A percentile compares a stretch with the other conserved stretches of the same genome.
Conservation (phyloP, 2,329 filamentous ascomycete genomes). For the Arthrobotrys sinensis region DNA sequence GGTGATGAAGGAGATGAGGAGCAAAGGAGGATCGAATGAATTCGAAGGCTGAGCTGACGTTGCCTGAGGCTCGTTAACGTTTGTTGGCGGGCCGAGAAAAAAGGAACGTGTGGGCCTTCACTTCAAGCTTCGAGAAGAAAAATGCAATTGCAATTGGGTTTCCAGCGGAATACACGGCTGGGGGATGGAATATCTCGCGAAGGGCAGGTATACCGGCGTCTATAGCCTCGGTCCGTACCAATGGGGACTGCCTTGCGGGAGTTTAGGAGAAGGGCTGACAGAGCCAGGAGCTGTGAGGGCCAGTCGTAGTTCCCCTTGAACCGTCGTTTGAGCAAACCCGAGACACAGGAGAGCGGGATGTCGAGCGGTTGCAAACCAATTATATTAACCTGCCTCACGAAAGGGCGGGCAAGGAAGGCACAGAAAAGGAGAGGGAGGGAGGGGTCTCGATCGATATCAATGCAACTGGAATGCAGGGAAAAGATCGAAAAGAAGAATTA, state of each 20-base stretch:
- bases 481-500: too few species aligned
- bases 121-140: constrained; percentile 27
- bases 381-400: constrained; percentile 35
- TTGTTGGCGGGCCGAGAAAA: constrained; percentile 39
- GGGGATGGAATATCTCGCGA: too few species aligned
- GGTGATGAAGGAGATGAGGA: constrained; percentile 20
- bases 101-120: constrained; percentile 22
- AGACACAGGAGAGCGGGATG: constrained; percentile 53
- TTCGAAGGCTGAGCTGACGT: constrained; percentile 29
- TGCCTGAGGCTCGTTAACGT: constrained; percentile 33
- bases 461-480: constrained; percentile 53
- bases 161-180: constrained; percentile 5
- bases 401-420: constrained; percentile 10
- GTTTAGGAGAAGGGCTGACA: constrained; percentile 41
- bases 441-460: constrained; percentile 37
- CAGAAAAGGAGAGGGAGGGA: constrained; percentile 19
- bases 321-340: constrained; percentile 59
- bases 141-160: background rate
- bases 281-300: constrained; percentile 27
- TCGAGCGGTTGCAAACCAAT: constrained; percentile 49
- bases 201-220: constrained; percentile 21
- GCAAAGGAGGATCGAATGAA: background rate
- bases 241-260: constrained; percentile 27
- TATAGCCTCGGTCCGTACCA: constrained; percentile 37
- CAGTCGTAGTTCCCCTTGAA: constrained; percentile 53